phyloP scores from a whole-genome alignment of 345 rosid species.

The Eucalyptus polybractea region DNA sequence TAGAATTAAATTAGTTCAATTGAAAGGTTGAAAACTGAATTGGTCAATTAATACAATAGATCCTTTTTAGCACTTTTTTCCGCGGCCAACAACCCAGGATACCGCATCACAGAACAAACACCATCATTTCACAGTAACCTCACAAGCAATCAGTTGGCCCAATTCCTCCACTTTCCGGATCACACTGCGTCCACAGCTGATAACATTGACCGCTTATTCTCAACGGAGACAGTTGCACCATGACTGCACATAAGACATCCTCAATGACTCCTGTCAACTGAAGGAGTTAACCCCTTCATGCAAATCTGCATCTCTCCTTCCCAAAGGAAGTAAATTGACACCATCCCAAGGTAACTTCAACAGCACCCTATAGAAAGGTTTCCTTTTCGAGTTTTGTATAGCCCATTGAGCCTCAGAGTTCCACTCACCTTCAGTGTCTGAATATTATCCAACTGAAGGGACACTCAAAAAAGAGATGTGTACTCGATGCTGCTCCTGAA shows the following conservation, averaged over 20 bases:
- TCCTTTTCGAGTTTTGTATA: not conserved
- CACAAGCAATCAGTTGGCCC: not conserved
- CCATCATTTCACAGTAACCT: not conserved
- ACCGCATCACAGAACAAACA: not conserved
- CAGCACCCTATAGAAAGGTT: not conserved
- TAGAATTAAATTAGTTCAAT: rapidly evolving
- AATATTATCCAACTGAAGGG: not conserved
- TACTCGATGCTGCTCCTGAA: not conserved
- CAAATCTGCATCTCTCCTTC: not conserved
- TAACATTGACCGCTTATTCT: not conserved
- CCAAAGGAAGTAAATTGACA: not conserved
- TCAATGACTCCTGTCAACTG: not conserved
- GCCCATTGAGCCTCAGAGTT: not conserved
- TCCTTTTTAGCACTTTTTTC: not conserved
- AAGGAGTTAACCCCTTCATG: not conserved
- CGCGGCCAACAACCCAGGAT: not conserved
- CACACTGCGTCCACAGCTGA: not conserved
- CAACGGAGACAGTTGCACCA: not conserved
- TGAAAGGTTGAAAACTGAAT: rapidly evolving
- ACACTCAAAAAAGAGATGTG: not conserved
- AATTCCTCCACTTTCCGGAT: not conserved
- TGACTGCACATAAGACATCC: not conserved
- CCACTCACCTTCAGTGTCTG: not conserved
- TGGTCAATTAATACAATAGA: rapidly evolving
- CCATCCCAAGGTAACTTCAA: not conserved